Evolutionary conservation across 2,329 filamentous ascomycete species (phyloP), one percentile per base, ranked within the genome.

Genomic region (Xylariaceae sp.): DNA sequence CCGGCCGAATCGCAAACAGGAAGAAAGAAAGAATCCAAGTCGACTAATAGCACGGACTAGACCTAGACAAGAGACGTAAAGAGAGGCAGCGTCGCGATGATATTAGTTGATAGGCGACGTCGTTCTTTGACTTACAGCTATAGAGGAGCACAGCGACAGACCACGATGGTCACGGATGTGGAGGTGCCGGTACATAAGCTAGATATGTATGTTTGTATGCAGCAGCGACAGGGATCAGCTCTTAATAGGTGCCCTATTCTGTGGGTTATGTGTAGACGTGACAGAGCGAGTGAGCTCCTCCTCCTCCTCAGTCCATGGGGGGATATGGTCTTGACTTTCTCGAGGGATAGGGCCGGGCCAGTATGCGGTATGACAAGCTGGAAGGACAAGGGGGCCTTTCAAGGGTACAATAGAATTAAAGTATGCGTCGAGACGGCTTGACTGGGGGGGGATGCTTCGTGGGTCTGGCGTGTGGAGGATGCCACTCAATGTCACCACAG

Each of bases 151-250:
- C 55, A 50, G 54, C 57, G 54, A 57, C 57, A 58, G 56, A 59
- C 44, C 39, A 35, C 50, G 55, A 52, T 55, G 54, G 56, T 53
- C 53, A 54, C 53, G 58, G 59, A 55, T 63, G 60, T 62, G 59
- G 62, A 63, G 59, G 62, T 59, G 48, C 52, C 55, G 48, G 55
- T 63, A 61, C 59, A 48, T 52, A 46, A 57, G 58, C 55, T 68
- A 66, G 64, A 66, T 67, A 66, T 66, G 63, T 62, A 65, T 59
- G 58, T 62, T 56, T 64, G 59, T 61, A 66, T 67, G 61, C 67
- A 65, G 55, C 51, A 60, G 57, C n/a, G n/a, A n/a, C 64, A 67
- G 59, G 66, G 67, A 62, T 65, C n/a, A n/a, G n/a, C n/a, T n/a
- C n/a, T n/a, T n/a, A n/a, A n/a, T n/a, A n/a, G n/a, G n/a, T n/a